Evolutionary conservation across 306 rosid genomes (phyloP).

Genomic region (Cotoneaster glaucophyllus): DNA sequence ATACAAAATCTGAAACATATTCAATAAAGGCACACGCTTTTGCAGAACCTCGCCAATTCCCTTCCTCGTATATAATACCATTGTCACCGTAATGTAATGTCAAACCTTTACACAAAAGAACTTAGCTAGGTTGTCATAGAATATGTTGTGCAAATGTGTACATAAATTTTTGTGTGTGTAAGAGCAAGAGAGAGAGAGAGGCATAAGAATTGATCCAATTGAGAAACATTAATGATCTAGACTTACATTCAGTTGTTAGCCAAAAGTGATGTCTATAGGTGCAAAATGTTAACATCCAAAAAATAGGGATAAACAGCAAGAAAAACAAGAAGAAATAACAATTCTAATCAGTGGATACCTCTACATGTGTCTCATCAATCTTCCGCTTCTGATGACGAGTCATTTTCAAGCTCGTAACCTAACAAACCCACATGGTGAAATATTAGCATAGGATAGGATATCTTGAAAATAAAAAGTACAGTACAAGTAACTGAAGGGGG

Average conservation of each 20-base stretch:
- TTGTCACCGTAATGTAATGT: background rate
- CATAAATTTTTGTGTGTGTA: background rate
- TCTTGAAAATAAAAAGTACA: background rate
- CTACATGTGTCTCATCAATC: conserved; percentile 96
- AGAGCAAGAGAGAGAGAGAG: background rate
- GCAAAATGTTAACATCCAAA: background rate
- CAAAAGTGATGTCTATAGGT: background rate
- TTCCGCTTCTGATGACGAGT: conserved; percentile 98
- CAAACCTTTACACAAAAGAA: background rate
- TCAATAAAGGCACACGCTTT: background rate
- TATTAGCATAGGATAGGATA: background rate
- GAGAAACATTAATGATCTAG: background rate
- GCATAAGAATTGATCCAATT: background rate
- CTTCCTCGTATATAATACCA: background rate
- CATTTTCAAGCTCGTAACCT: conserved; percentile 97
- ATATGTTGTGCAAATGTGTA: background rate
- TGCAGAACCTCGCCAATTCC: background rate
- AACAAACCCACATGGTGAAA: conserved; percentile 16
- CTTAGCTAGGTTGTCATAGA: background rate
- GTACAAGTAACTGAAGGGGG: background rate
- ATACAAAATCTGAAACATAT: conserved; percentile 9
- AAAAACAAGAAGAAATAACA: background rate
- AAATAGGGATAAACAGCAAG: background rate
- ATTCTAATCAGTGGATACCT: conserved; percentile 43
- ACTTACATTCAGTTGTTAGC: background rate